Evolutionary conservation across 805 yeast genomes (phyloP).

Genomic region (Kazachstania taianensis): DNA sequence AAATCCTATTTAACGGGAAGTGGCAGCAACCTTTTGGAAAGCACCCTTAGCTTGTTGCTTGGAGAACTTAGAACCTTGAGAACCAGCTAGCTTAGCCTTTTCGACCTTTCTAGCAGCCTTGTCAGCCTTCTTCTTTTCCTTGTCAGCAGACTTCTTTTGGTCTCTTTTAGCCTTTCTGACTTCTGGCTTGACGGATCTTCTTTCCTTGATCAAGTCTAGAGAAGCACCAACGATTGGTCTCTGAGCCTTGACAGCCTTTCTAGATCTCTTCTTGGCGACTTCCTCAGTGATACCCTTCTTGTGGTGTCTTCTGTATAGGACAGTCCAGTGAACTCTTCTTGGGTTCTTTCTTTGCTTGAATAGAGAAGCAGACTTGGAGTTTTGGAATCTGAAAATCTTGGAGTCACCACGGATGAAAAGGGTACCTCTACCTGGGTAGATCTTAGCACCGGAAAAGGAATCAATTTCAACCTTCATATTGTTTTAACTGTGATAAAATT

Average conservation of each 20-base stretch:
- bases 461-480: slow-evolving; percentile 98
- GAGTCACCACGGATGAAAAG: slow-evolving; percentile 99
- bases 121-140: slow-evolving; percentile 82
- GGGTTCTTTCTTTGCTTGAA: slow-evolving; percentile 99
- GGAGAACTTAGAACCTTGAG: slow-evolving; percentile 69
- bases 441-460: slow-evolving; percentile 98
- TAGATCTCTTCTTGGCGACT: slow-evolving; percentile 90
- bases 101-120: slow-evolving; percentile 88
- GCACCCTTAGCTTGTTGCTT: slow-evolving; percentile 98
- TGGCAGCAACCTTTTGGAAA: slow-evolving; percentile 92
- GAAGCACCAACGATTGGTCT: slow-evolving; percentile 99
- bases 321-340: slow-evolving; percentile 99
- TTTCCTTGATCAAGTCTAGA: slow-evolving; percentile 94
- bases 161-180: slow-evolving; percentile 97
- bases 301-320: slow-evolving; percentile 99
- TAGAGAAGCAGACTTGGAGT: slow-evolving; percentile 93
- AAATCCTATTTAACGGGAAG: slow-evolving; percentile 68
- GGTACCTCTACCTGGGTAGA: slow-evolving; percentile 99
- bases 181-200: slow-evolving; percentile 93
- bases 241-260: slow-evolving; percentile 96
- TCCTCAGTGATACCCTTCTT: slow-evolving; percentile 99
- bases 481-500: slow-evolving; percentile 4
- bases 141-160: slow-evolving; percentile 71
- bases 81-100: slow-evolving; percentile 43
- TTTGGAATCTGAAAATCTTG: slow-evolving; percentile 98